Evolutionary conservation across 2,329 filamentous ascomycete species (phyloP).

Genomic region (Bipolaris gigantea): DNA sequence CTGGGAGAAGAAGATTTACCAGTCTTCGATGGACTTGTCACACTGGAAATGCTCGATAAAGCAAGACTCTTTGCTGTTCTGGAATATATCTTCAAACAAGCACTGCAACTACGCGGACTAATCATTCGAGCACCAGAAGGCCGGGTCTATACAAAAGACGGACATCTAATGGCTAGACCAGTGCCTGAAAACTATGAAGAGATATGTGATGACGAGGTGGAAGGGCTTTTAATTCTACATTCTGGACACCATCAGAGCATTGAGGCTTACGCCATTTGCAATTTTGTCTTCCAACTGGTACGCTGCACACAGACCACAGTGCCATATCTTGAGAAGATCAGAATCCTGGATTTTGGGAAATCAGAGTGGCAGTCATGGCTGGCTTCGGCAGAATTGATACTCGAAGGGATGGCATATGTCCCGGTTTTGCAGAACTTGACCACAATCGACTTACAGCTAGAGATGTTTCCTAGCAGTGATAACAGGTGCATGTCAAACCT

Average conservation of each 20-base stretch:
- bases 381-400: neutral
- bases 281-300: neutral
- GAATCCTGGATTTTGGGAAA: neutral
- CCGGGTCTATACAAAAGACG: neutral
- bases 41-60: neutral
- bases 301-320: no score
- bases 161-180: neutral
- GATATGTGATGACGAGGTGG: neutral
- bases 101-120: neutral
- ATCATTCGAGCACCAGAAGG: neutral
- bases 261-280: neutral
- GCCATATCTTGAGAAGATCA: neutral
- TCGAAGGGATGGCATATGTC: neutral
- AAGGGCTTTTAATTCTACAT: neutral
- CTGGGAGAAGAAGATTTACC: no score
- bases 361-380: constrained; percentile 2
- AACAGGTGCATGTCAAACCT: neutral
- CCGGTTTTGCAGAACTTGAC: neutral
- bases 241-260: neutral
- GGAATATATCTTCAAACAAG: neutral
- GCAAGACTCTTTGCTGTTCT: neutral
- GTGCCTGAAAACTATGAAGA: neutral
- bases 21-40: neutral
- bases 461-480: neutral
- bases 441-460: constrained; percentile 5